A percentile compares a stretch with the other conserved stretches of the same genome.
Conservation (phyloP, 345 rosid species). For the Eucalyptus virginea region DNA sequence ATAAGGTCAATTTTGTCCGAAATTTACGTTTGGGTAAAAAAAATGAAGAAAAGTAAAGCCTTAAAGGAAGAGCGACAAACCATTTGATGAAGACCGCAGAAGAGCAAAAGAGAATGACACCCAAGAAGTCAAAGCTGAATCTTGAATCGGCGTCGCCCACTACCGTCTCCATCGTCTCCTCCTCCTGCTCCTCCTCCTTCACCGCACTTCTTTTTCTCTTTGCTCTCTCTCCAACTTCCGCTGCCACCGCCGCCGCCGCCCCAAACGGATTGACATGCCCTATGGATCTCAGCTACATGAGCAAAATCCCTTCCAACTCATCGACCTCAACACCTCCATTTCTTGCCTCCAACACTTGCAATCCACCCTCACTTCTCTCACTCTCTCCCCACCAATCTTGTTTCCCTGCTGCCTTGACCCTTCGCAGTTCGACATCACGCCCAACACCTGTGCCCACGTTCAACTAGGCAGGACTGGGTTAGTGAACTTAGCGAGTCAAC, state of each 20-base stretch:
- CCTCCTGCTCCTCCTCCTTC: neutral
- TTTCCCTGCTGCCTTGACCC: slow-evolving; percentile 45
- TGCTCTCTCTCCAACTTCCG: neutral
- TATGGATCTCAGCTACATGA: slow-evolving; percentile 44
- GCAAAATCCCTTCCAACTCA: slow-evolving; percentile 71
- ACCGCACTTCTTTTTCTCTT: neutral
- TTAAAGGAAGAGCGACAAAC: too few species aligned
- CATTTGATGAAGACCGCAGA: too few species aligned
- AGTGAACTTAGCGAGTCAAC: slow-evolving; percentile 32
- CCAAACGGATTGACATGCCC: slow-evolving; percentile 25
- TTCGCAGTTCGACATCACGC: slow-evolving; percentile 25
- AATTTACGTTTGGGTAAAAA: too few species aligned
- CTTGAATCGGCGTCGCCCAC: neutral
- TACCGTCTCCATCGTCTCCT: neutral
- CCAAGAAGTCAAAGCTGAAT: neutral
- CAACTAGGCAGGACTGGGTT: slow-evolving; percentile 47
- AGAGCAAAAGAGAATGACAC: neutral
- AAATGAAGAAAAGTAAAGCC: too few species aligned
- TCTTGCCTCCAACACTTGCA: slow-evolving; percentile 59
- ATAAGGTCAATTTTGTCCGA: too few species aligned
- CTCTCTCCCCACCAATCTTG: slow-evolving; percentile 32
- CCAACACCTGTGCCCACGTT: slow-evolving; percentile 42
- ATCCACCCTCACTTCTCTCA: slow-evolving; percentile 26
- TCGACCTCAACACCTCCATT: slow-evolving; percentile 29
- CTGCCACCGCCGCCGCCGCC: neutral